Conservation (phyloP, 805 yeast genomes). For the Brettanomyces anomalus region DNA sequence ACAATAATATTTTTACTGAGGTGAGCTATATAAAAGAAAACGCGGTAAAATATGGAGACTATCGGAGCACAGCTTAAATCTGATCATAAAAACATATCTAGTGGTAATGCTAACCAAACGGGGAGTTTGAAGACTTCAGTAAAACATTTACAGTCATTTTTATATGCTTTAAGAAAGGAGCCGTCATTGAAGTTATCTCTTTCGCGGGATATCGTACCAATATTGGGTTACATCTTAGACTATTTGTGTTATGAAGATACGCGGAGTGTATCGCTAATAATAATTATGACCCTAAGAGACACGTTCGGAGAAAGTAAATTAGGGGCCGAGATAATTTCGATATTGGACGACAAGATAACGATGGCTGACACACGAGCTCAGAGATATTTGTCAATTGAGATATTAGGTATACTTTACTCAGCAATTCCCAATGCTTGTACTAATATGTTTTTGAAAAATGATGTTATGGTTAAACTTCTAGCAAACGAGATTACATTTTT, state of each 20-base stretch:
- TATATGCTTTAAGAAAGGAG: background rate
- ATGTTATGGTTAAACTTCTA: slow-evolving; percentile 12
- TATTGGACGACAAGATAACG: slow-evolving; percentile 12
- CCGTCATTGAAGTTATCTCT: background rate
- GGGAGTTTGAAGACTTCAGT: background rate
- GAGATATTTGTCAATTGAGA: slow-evolving; percentile 8
- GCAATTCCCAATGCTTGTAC: slow-evolving; percentile 10
- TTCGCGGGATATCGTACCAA: background rate
- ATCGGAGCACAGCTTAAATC: too few relatives aligned
- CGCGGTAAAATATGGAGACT: too few relatives aligned
- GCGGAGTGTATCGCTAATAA: slow-evolving; percentile 3
- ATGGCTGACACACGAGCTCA: slow-evolving; percentile 8
- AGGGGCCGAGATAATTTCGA: background rate
- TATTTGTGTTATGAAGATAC: slow-evolving; percentile 6
- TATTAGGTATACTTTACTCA: slow-evolving; percentile 16
- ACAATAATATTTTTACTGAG: too few relatives aligned
- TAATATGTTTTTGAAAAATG: slow-evolving; percentile 12
- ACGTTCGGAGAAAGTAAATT: background rate
- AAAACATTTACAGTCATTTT: background rate
- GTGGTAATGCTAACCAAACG: too few relatives aligned
- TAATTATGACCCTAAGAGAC: slow-evolving; percentile 2
- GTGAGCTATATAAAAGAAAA: too few relatives aligned
- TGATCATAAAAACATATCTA: too few relatives aligned
- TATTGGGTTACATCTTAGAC: slow-evolving; percentile 2
- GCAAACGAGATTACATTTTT: slow-evolving; percentile 15